These are phyloP conservation scores for Debaryomyces sp. DNA, from an alignment of 1,139 yeast genomes.

Conservation along the genomic window DNA sequence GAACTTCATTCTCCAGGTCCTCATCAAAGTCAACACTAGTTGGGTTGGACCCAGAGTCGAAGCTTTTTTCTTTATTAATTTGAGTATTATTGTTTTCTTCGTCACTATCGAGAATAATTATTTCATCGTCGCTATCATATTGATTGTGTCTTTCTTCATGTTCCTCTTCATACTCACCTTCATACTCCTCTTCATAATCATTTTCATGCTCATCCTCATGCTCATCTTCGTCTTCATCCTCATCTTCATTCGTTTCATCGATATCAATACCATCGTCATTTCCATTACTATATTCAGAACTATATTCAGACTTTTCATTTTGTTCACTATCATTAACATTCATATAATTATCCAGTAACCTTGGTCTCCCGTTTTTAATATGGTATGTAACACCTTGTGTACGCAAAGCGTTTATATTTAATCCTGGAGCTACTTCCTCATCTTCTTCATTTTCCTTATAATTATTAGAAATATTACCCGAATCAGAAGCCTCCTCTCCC, in stretches of 20 bases:
- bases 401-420: neutral
- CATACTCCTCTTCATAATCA: conserved; percentile 9
- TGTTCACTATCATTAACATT: conserved; percentile 10
- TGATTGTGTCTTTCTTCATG: conserved; percentile 16
- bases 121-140: conserved; percentile 5
- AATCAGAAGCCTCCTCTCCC: neutral
- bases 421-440: conserved; percentile 1
- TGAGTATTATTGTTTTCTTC: neutral
- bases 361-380: conserved; percentile 2
- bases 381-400: neutral
- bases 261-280: neutral
- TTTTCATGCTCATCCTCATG: conserved; percentile 20
- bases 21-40: neutral
- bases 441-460: conserved; percentile 16
- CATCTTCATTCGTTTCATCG: conserved; percentile 16
- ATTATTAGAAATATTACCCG: neutral
- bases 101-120: neutral
- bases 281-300: neutral
- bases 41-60: neutral
- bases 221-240: conserved; percentile 23
- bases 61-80: neutral
- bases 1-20: neutral
- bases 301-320: conserved; percentile 10
- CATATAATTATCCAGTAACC: neutral
- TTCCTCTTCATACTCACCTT: conserved; percentile 16